These are phyloP conservation scores for Bipolaris bicolor DNA, from an alignment of 2,329 filamentous ascomycete genomes.

Conservation along the genomic window DNA sequence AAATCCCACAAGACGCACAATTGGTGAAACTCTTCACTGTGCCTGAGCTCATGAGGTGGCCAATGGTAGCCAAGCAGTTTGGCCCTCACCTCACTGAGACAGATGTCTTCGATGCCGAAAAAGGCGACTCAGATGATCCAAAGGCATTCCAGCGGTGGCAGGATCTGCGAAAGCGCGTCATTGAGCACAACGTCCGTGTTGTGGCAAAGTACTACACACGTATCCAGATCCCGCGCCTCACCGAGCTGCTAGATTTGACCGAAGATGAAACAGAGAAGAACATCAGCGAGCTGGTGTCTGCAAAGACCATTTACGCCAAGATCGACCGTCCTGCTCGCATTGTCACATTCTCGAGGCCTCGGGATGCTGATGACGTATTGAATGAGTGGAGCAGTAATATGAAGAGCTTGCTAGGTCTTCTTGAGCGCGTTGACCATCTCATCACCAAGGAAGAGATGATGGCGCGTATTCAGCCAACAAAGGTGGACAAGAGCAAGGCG, in stretches of 20 bases:
- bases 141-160: slow-evolving; percentile 89
- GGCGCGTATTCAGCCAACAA: slow-evolving; percentile 84
- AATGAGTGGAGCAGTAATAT: slow-evolving; percentile 99
- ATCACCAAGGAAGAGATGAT: slow-evolving; percentile 99
- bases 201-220: slow-evolving; percentile 99
- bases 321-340: slow-evolving; percentile 93
- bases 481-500: slow-evolving; percentile 51
- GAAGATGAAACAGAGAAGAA: slow-evolving; percentile 99
- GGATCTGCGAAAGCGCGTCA: slow-evolving; percentile 95
- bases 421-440: slow-evolving; percentile 94
- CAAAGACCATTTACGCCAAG: slow-evolving; percentile 97
- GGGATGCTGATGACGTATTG: slow-evolving; percentile 92
- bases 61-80: slow-evolving; percentile 86
- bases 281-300: slow-evolving; percentile 94
- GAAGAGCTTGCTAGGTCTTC: slow-evolving; percentile 83
- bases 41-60: slow-evolving; percentile 98
- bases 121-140: slow-evolving; percentile 70
- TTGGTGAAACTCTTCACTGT: slow-evolving; percentile 94
- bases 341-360: slow-evolving; percentile 92
- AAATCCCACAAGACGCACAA: slow-evolving; percentile 79
- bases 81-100: slow-evolving; percentile 85
- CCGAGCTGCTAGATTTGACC: slow-evolving; percentile 85
- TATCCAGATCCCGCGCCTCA: slow-evolving; percentile 89
- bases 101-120: slow-evolving; percentile 81
- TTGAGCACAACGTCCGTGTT: slow-evolving; percentile 98